These are phyloP conservation scores for Penicillium sp. DNA, from an alignment of 2,329 filamentous ascomycete genomes.

Conservation along the genomic window DNA sequence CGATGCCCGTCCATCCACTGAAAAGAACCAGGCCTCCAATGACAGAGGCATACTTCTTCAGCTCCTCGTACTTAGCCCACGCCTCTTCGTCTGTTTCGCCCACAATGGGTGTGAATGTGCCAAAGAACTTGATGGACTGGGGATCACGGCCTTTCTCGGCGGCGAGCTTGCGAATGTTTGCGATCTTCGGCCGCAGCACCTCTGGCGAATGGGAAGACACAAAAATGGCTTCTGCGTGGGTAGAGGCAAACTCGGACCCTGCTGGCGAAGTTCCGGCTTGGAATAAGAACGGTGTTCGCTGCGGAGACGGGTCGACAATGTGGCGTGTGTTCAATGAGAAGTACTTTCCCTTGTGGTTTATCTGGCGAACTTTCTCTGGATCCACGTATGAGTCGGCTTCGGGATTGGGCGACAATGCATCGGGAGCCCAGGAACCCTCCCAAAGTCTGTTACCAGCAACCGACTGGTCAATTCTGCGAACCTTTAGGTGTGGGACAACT, in stretches of 20 bases:
- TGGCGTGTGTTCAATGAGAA: slow-evolving; percentile 49
- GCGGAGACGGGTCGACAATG: slow-evolving; percentile 58
- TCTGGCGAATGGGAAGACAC: slow-evolving; percentile 57
- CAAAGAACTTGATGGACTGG: slow-evolving; percentile 59
- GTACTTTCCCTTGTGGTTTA: slow-evolving; percentile 63
- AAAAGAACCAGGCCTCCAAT: slow-evolving; percentile 59
- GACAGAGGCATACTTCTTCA: slow-evolving; percentile 55
- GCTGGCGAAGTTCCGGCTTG: slow-evolving; percentile 63
- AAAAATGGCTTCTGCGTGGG: slow-evolving; percentile 63
- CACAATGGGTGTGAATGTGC: slow-evolving; percentile 53
- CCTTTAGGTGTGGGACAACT: background rate
- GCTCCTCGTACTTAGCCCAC: slow-evolving; percentile 52
- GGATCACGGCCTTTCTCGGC: slow-evolving; percentile 57
- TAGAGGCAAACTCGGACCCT: slow-evolving; percentile 58
- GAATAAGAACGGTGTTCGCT: slow-evolving; percentile 60
- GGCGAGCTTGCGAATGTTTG: slow-evolving; percentile 56
- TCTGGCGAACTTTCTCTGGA: slow-evolving; percentile 60
- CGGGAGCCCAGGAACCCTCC: slow-evolving; percentile 60
- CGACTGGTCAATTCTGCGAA: background rate
- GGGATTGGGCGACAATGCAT: slow-evolving; percentile 58
- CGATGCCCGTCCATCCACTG: slow-evolving; percentile 62
- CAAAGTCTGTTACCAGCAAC: slow-evolving; percentile 44
- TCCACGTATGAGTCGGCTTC: slow-evolving; percentile 60
- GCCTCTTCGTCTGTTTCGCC: slow-evolving; percentile 57
- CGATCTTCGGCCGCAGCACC: slow-evolving; percentile 54